Evolutionary conservation across 768 basidiomycete genomes (phyloP).

Genomic region (Galerina sulciceps): DNA sequence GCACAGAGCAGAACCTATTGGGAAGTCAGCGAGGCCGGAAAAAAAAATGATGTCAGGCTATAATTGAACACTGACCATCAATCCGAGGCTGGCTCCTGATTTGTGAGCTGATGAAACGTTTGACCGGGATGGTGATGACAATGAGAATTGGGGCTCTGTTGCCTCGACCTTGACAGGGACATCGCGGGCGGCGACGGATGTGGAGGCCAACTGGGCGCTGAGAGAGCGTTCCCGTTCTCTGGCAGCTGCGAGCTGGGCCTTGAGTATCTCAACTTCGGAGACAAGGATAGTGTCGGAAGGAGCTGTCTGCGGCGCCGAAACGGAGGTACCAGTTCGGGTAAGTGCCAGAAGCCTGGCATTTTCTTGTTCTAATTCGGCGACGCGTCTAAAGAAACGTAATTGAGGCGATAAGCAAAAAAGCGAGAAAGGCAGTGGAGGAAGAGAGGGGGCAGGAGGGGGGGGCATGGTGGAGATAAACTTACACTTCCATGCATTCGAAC

Average conservation of each 20-base stretch:
- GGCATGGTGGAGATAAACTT: conserved; percentile 39
- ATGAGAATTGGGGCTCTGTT: conserved; percentile 52
- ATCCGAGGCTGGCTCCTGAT: conserved; percentile 67
- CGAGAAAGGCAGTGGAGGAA: conserved; percentile 13
- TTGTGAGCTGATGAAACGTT: conserved; percentile 51
- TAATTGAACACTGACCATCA: conserved; percentile 59
- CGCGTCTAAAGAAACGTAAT: conserved; percentile 58
- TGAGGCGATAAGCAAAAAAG: conserved; percentile 7
- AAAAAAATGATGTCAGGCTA: conserved; percentile 9
- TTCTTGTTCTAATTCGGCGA: conserved; percentile 84
- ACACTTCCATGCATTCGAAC: conserved; percentile 91
- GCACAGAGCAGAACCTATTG: conserved; percentile 79
- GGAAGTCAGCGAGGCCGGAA: conserved; percentile 1
- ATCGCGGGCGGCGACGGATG: conserved; percentile 28
- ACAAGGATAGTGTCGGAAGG: conserved; percentile 43
- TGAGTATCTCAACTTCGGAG: conserved; percentile 70
- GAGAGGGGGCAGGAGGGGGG: conserved; percentile 16
- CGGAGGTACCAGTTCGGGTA: conserved; percentile 46
- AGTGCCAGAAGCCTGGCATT: conserved; percentile 73
- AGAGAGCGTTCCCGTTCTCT: conserved; percentile 72
- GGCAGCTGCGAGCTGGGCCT: conserved; percentile 64
- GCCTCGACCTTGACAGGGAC: conserved; percentile 62
- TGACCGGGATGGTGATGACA: conserved; percentile 43
- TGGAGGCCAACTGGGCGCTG: conserved; percentile 59
- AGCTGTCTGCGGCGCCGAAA: conserved; percentile 24